Evolutionary conservation across 2,329 filamentous ascomycete species (phyloP), one percentile per base, ranked within the genome.

Genomic region (Orbilia javanica): DNA sequence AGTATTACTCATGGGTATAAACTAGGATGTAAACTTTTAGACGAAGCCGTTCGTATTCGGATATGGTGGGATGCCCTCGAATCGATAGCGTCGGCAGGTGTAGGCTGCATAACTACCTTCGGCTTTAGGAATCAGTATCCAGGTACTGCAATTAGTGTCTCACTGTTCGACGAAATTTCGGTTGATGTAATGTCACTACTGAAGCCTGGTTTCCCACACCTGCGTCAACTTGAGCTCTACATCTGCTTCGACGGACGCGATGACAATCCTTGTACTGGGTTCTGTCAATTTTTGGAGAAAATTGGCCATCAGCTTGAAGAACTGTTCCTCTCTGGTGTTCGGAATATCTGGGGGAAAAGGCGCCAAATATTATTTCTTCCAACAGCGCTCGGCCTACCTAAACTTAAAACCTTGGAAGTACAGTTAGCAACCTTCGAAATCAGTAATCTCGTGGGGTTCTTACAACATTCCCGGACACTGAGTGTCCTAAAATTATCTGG

Each of bases 301-400:
- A 60, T 60, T 22, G 53, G 53, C 15, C n/a, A n/a, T 1, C 31
- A 39, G 18, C 31, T 60, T 5, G 53, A 60, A 13, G 53, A 60
- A 8, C 13, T 60, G 18, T 25, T 3, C 0, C 53, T 60, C 10
- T 60, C 34, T 0, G 25, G 25, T 39, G 42, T 31, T 29, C 31
- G 53, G 4, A 18, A 39, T 7, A 11, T 15, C 15, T 39, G 53
- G 53, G 6, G 10, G 2, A 25, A 4, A 7, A 5, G 13, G 3
- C 18, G 25, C 25, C 29, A 18, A 15, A 39, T 6, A 10, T 11
- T 60, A 13, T 18, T 25, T 6, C 31, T 60, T 1, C 53, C 53
- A 5, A 60, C 53, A 42, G 13, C 53, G 0, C 4, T 18, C 10
- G 53, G 31, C 4, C 8, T 60, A 25, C 53, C 53, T 20, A 60